Evolutionary conservation across 306 rosid genomes (phyloP).

Genomic region (Gastrolobium villosum): DNA sequence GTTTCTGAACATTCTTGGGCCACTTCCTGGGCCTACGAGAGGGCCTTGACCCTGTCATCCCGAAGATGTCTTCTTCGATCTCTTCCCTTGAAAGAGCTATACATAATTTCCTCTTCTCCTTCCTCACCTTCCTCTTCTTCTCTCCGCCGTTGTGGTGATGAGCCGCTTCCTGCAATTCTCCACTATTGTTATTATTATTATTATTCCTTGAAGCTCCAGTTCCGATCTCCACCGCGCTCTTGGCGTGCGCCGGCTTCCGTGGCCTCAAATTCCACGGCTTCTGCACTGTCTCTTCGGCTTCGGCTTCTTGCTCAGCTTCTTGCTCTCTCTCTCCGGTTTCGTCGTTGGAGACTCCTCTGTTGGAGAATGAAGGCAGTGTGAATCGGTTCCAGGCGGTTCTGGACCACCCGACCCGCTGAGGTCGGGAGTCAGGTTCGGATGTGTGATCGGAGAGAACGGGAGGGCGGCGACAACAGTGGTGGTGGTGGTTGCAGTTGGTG

Average conservation of each 20-base stretch:
- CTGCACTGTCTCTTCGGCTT: slow-evolving; percentile 55
- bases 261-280: slow-evolving; percentile 86
- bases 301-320: slow-evolving; percentile 51
- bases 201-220: slow-evolving; percentile 51
- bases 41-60: slow-evolving; percentile 94
- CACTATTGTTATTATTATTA: slow-evolving; percentile 5
- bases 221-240: slow-evolving; percentile 54
- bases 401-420: slow-evolving; percentile 65
- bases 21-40: slow-evolving; percentile 86
- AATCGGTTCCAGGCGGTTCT: slow-evolving; percentile 72
- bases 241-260: slow-evolving; percentile 61
- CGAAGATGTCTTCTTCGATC: slow-evolving; percentile 92
- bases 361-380: slow-evolving; percentile 54
- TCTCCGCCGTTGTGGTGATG: slow-evolving; percentile 54
- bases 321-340: slow-evolving; percentile 53
- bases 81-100: slow-evolving; percentile 92
- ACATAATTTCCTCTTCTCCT: slow-evolving; percentile 93
- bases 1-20: slow-evolving; percentile 91
- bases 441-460: slow-evolving; percentile 47
- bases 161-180: slow-evolving; percentile 62
- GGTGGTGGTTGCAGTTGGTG: slow-evolving; percentile 56
- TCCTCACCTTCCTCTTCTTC: slow-evolving; percentile 68
- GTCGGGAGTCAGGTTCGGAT: slow-evolving; percentile 55
- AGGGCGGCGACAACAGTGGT: slow-evolving; percentile 72
- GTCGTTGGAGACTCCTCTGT: slow-evolving; percentile 56